Evolutionary conservation across 805 yeast genomes (phyloP).

Genomic region (Saccharomycopsis javanensis): DNA sequence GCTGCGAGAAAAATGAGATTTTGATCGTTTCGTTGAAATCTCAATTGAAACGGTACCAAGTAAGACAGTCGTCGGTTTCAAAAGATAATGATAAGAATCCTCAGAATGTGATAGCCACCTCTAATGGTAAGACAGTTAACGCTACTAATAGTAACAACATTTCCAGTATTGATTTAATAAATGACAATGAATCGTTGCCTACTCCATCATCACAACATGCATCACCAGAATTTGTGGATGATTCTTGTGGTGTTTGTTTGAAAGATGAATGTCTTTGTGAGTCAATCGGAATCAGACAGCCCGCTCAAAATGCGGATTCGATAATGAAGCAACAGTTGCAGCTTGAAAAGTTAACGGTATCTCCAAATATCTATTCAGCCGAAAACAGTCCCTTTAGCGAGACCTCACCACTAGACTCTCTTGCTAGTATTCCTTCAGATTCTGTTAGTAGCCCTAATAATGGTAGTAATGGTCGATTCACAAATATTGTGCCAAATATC

Average conservation of each 20-base stretch:
- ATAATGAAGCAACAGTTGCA: constrained; percentile 1
- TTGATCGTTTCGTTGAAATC: background rate
- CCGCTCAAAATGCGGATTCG: constrained; percentile 4
- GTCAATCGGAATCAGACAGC: constrained; percentile 25
- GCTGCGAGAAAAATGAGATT: background rate
- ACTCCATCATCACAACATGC: constrained; percentile 17
- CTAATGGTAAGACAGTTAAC: background rate
- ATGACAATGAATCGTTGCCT: constrained; percentile 15
- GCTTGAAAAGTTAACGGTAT: background rate
- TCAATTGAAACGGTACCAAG: background rate
- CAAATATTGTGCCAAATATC: background rate
- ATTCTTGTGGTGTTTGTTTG: constrained; percentile 54
- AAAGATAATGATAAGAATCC: background rate
- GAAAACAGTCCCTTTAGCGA: background rate
- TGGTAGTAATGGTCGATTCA: background rate
- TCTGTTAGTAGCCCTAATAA: background rate
- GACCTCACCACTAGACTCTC: background rate
- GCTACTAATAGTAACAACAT: background rate
- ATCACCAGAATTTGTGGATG: constrained; percentile 20
- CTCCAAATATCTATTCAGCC: background rate
- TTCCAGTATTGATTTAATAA: background rate
- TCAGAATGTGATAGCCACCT: background rate
- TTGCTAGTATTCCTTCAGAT: background rate
- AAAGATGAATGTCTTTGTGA: constrained; percentile 66
- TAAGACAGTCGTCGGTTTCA: background rate